These are phyloP conservation scores for Pythium grandisporangium DNA, from an alignment of 352 stramenopile genomes.

Conservation along the genomic window DNA sequence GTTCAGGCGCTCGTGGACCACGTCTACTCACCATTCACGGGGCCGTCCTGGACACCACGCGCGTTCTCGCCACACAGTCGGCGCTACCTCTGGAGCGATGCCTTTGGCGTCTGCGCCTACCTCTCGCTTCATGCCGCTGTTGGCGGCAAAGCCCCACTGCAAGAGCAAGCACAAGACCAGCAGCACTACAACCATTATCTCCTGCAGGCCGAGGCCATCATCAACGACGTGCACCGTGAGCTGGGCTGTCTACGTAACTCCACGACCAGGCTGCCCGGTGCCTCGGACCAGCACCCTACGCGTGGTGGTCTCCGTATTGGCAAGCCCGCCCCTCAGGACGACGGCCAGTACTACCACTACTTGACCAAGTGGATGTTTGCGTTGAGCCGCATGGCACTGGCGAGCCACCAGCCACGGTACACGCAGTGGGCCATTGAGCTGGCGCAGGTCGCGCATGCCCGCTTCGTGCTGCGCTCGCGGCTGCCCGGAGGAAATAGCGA, in stretches of 20 bases:
- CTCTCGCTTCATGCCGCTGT: slow-evolving; percentile 14
- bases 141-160: no score
- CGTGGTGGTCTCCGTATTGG: slow-evolving; percentile 20
- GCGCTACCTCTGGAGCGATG: slow-evolving; percentile 26
- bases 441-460: slow-evolving; percentile 7
- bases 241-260: slow-evolving; percentile 16
- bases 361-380: slow-evolving; percentile 34
- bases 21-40: slow-evolving; percentile 18
- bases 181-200: slow-evolving; percentile 5
- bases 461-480: slow-evolving; percentile 19
- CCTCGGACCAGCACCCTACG: slow-evolving; percentile 4
- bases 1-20: slow-evolving; percentile 13
- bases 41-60: slow-evolving; percentile 10
- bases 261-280: slow-evolving; percentile 4
- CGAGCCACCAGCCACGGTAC: slow-evolving; percentile 7
- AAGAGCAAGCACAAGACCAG: no score
- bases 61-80: slow-evolving; percentile 9
- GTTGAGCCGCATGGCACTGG: slow-evolving; percentile 15
- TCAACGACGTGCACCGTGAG: slow-evolving; percentile 14
- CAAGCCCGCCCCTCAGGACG: slow-evolving; percentile 17
- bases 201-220: slow-evolving; percentile 16
- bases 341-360: slow-evolving; percentile 32
- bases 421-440: slow-evolving; percentile 15
- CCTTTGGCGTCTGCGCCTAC: slow-evolving; percentile 23
- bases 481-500: no score